Conservation (phyloP, 345 rosid genomes). For the Euclidium syriacum region DNA sequence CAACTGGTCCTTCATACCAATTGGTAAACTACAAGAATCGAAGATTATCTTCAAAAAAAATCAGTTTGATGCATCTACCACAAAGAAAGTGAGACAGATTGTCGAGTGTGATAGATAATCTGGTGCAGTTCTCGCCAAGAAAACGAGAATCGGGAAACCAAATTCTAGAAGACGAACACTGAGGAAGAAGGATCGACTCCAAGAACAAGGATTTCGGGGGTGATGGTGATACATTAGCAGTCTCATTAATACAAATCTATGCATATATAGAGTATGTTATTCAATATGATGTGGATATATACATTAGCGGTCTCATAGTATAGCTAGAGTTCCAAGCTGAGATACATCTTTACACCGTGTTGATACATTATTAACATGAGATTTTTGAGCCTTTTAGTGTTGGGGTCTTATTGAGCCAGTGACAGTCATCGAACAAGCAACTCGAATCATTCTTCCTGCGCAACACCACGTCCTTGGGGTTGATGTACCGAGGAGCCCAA, state of each 20-base stretch:
- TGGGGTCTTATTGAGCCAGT: constrained; percentile 60
- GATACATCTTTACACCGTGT: background rate
- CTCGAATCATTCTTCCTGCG: constrained; percentile 27
- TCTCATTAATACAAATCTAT: background rate
- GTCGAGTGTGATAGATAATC: no score
- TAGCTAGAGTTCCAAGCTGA: background rate
- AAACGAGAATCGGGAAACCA: no score
- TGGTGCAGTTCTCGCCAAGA: no score
- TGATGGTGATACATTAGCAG: no score
- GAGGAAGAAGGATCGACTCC: no score
- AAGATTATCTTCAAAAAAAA: no score
- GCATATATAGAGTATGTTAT: background rate
- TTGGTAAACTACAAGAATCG: no score
- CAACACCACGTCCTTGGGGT: constrained; percentile 47
- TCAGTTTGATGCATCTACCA: no score
- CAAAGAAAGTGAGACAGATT: no score
- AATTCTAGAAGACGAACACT: no score
- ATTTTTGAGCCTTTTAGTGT: constrained; percentile 15
- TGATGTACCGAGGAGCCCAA: constrained; percentile 54
- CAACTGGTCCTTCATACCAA: constrained; percentile 93
- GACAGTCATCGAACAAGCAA: constrained; percentile 71
- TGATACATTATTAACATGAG: constrained; percentile 19
- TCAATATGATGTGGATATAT: background rate
- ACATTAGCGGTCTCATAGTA: background rate
- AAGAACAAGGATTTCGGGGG: no score